Conservation (phyloP, 164 flowering plant genomes). For the Berberis vulgaris region DNA sequence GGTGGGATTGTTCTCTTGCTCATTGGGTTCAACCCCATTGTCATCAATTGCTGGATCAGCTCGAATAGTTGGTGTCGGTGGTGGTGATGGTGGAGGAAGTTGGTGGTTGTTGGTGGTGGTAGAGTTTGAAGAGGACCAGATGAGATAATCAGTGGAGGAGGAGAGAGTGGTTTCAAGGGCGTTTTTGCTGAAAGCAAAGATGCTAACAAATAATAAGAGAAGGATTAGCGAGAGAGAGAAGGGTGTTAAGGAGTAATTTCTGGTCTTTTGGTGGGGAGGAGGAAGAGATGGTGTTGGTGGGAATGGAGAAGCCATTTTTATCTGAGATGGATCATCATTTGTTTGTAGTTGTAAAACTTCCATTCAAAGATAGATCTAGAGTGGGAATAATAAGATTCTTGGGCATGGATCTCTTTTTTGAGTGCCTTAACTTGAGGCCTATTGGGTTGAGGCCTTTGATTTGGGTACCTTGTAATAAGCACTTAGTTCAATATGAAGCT, state of each 20-base stretch:
- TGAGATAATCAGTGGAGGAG: constrained; percentile 21
- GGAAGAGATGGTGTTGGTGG: neutral
- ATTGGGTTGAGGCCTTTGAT: too few relatives aligned
- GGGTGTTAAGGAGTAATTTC: neutral
- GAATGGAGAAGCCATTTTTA: constrained; percentile 5
- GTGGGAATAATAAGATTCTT: too few relatives aligned
- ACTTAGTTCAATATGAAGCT: too few relatives aligned
- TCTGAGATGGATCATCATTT: too few relatives aligned
- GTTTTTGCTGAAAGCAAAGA: constrained; percentile 36
- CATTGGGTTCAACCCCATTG: neutral
- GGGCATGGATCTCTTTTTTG: too few relatives aligned
- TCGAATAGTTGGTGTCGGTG: neutral
- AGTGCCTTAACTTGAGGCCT: too few relatives aligned
- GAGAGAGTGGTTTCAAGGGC: constrained; percentile 36
- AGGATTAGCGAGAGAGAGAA: constrained; percentile 18
- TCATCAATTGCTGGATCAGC: neutral
- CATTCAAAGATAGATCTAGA: too few relatives aligned
- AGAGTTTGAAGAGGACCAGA: neutral
- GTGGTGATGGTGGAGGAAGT: neutral
- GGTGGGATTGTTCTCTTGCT: neutral
- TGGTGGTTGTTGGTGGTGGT: constrained; percentile 1
- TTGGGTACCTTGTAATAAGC: too few relatives aligned
- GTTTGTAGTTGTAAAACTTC: too few relatives aligned
- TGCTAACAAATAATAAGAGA: constrained; percentile 22
- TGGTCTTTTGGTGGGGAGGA: constrained; percentile 5